Conservation (phyloP, 257 asterid species). For the Solanum pimpinellifolium region DNA sequence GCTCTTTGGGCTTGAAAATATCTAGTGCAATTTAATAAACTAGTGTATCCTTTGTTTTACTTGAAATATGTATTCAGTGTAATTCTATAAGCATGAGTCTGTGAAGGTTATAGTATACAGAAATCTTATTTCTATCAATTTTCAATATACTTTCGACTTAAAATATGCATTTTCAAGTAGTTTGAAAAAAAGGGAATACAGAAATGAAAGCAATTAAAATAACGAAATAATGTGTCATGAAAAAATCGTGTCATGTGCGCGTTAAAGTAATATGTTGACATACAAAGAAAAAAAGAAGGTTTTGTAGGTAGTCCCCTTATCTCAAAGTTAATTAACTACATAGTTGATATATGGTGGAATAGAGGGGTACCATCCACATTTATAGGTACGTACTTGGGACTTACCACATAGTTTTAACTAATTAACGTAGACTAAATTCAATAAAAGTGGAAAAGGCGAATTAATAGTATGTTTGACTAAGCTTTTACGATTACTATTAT, state of each 20-base stretch:
- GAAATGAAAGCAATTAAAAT: background rate
- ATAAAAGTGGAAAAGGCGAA: background rate
- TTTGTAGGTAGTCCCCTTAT: background rate
- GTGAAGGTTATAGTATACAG: background rate
- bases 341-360: background rate
- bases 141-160: background rate
- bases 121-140: background rate
- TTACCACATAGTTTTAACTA: background rate
- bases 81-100: background rate
- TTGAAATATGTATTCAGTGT: background rate
- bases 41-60: background rate
- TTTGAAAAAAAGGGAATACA: background rate
- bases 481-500: background rate
- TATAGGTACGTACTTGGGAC: background rate
- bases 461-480: background rate
- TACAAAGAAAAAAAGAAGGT: background rate
- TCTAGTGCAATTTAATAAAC: background rate
- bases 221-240: background rate
- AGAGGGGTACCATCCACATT: background rate
- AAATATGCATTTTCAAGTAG: background rate
- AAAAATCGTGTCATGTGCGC: background rate
- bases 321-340: background rate
- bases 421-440: background rate
- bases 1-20: slow-evolving; percentile 33
- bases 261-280: background rate